phyloP scores from a whole-genome alignment of 345 rosid species.

The Pseudoturritis turrita region DNA sequence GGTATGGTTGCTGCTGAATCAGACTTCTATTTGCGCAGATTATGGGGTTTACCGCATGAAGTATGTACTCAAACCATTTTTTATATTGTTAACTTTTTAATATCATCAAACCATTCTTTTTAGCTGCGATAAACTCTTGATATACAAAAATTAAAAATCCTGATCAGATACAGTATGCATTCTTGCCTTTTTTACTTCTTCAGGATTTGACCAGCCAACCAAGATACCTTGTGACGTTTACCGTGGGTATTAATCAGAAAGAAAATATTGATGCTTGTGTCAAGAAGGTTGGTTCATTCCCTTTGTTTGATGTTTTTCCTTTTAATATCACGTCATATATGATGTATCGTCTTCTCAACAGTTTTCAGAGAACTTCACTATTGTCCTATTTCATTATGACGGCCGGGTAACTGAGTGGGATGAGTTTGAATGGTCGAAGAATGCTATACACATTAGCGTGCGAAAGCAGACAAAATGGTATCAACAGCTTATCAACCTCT shows the following conservation, averaged over 20 bases:
- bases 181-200: conserved; percentile 14
- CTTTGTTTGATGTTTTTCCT: neutral
- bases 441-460: conserved; percentile 85
- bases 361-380: conserved; percentile 89
- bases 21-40: conserved; percentile 71
- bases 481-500: neutral
- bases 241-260: conserved; percentile 80
- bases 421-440: conserved; percentile 95
- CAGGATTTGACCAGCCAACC: conserved; percentile 75
- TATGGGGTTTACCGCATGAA: conserved; percentile 95
- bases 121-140: neutral
- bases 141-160: conserved; percentile 1
- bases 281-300: conserved; percentile 62
- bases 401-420: conserved; percentile 92
- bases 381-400: conserved; percentile 92
- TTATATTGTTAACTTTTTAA: neutral
- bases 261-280: conserved; percentile 74
- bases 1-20: conserved; percentile 82
- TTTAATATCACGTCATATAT: neutral
- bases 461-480: conserved; percentile 96
- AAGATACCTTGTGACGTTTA: conserved; percentile 82
- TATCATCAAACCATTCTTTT: neutral
- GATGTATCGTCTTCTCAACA: conserved; percentile 35
- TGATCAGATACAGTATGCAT: neutral
- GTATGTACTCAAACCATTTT: conserved; percentile 34